Base-by-base conservation (phyloP, 495 filamentous ascomycete genomes). In the Aspergillus taichungensis region DNA sequence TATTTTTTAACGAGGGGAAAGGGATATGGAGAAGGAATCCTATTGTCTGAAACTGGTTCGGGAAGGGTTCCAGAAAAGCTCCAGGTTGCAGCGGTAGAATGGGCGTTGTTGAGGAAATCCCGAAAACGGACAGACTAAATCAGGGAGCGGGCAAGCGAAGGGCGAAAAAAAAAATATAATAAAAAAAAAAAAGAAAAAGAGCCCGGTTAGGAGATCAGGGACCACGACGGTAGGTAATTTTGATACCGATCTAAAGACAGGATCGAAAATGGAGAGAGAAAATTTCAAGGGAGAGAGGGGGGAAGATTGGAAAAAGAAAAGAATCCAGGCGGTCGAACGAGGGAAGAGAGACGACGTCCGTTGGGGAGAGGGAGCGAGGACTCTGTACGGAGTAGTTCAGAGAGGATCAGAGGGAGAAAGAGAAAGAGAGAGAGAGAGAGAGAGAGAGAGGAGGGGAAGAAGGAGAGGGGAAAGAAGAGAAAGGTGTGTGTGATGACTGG, bases 401-500 rank as follows among this genome's bases (percentile, higher is more conserved):
- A 45, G 49, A 34, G 43, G 47, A 43, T 40, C 43, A 43, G 49
- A 40, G 43, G 43, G 45, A 42, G 43, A 35, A 36, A 27, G 35
- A 36, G 44, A 43, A 42, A 43, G 43, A 46, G 45, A 46, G 43
- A 46, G 34, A 45, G 47, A 47, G 39, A 45, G 37, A 46, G 45
- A 39, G 40, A 38, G 37, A 27, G 48, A 42, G 43, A 34, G 46
- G 37, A 31, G 32, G 38, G 31, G 41, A 43, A 43, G 49, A 40
- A 40, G 43, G 45, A 42, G 43, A 35, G 40, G 28, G 35, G 40
- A 40, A 43, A 42, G 40, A 39, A 46, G 45, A 46, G 43, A 46
- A 36, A 45, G 47, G 39, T 44, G 37, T 43, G 45, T 40, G 40
- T 37, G 37, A 27, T 45, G 45, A 40, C 30, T 39, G 37, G 24